These are phyloP conservation scores for Kodamaea arcana DNA, from an alignment of 1,139 yeast genomes.

Conservation along the genomic window DNA sequence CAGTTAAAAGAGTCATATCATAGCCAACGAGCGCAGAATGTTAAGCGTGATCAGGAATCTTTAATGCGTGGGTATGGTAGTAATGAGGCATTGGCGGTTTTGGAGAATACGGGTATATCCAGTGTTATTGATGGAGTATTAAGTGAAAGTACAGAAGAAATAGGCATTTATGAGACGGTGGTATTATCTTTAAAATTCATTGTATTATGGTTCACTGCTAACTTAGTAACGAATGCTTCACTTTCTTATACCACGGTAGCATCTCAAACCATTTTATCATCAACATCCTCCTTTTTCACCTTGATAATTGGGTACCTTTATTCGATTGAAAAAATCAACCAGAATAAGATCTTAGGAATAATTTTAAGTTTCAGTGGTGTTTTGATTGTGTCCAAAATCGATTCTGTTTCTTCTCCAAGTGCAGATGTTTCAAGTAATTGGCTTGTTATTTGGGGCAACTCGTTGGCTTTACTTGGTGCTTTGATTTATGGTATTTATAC, in stretches of 20 bases:
- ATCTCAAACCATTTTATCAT: slow-evolving; percentile 84
- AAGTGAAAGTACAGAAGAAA: slow-evolving; percentile 15
- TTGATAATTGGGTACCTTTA: slow-evolving; percentile 73
- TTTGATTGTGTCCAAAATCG: slow-evolving; percentile 65
- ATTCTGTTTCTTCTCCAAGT: slow-evolving; percentile 26
- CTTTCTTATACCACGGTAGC: slow-evolving; percentile 87
- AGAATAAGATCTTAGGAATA: slow-evolving; percentile 63
- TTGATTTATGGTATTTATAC: slow-evolving; percentile 88
- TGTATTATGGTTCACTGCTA: slow-evolving; percentile 84
- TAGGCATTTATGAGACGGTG: slow-evolving; percentile 46
- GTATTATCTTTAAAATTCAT: slow-evolving; percentile 75
- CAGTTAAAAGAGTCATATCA: slow-evolving; percentile 21
- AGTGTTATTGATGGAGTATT: slow-evolving; percentile 5
- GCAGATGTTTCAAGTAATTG: slow-evolving; percentile 24
- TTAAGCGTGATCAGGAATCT: slow-evolving; percentile 8
- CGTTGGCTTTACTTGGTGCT: slow-evolving; percentile 80
- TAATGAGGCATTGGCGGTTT: slow-evolving; percentile 16
- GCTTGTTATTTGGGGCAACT: slow-evolving; percentile 64
- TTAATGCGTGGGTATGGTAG: slow-evolving; percentile 19
- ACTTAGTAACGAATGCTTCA: slow-evolving; percentile 83
- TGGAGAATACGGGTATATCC: slow-evolving; percentile 14
- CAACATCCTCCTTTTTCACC: slow-evolving; percentile 92
- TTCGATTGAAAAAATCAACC: slow-evolving; percentile 64
- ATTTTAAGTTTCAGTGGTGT: slow-evolving; percentile 76
- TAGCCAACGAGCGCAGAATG: slow-evolving; percentile 2